These are phyloP conservation scores for Saccharomycopsis crataegensis DNA, from an alignment of 1,139 yeast species.

Conservation along the genomic window DNA sequence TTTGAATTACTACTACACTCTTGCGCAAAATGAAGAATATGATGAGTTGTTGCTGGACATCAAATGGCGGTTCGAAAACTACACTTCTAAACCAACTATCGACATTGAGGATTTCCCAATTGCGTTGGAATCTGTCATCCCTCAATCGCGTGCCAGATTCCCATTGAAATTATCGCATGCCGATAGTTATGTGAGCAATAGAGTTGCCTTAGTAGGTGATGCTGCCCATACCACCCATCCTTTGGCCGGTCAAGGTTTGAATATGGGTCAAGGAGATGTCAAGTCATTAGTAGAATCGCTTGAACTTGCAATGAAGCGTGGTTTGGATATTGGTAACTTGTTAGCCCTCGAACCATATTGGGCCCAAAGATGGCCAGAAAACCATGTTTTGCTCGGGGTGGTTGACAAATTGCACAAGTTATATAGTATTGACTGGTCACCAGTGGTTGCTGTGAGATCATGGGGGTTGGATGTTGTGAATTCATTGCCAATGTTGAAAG, in stretches of 20 bases:
- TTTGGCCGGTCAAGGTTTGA: constrained; percentile 94
- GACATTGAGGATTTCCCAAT: constrained; percentile 60
- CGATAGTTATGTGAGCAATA: constrained; percentile 73
- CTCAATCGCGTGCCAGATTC: constrained; percentile 73
- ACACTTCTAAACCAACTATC: constrained; percentile 33
- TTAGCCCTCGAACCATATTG: constrained; percentile 82
- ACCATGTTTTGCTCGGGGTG: constrained; percentile 75
- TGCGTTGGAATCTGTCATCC: constrained; percentile 48
- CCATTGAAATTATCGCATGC: constrained; percentile 89
- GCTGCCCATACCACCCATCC: constrained; percentile 99
- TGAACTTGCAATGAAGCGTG: constrained; percentile 65
- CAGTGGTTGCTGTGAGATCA: constrained; percentile 69
- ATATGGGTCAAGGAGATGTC: constrained; percentile 97
- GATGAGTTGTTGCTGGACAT: constrained; percentile 59
- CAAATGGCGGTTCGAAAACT: constrained; percentile 58
- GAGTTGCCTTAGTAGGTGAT: constrained; percentile 91
- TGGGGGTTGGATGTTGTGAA: constrained; percentile 69
- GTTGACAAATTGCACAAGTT: constrained; percentile 90
- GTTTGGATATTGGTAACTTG: constrained; percentile 75
- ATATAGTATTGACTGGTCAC: constrained; percentile 66
- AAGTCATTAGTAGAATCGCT: constrained; percentile 60
- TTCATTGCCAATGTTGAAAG: constrained; percentile 54
- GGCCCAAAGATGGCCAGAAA: constrained; percentile 69
- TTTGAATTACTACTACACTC: constrained; percentile 55
- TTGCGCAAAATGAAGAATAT: constrained; percentile 30